Percentiles rank a stretch among this genome's conserved stretches.
Evolutionary conservation across 108 stramenopile species (phyloP).

Genomic region (Pelagomonas calceolata): DNA sequence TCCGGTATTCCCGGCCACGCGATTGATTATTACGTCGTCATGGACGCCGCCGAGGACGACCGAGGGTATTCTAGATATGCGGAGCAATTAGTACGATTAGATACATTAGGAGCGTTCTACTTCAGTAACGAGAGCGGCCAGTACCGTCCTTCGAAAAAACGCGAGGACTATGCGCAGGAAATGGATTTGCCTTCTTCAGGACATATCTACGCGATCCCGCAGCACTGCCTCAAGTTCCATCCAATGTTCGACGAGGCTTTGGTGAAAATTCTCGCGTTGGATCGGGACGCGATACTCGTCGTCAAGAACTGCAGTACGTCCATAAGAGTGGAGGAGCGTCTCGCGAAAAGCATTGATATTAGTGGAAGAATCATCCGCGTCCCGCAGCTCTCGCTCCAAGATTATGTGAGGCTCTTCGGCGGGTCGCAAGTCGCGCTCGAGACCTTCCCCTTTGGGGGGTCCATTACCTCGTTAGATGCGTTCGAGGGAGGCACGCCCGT

Average conservation of each 20-base stretch:
- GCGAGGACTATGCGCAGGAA: not conserved
- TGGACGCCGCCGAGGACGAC: not conserved
- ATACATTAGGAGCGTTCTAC: not conserved
- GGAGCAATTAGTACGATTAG: constrained; percentile 5
- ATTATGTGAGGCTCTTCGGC: constrained; percentile 3
- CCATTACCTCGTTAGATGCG: not conserved
- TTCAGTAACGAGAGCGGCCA: not conserved
- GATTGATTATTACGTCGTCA: constrained; percentile 11
- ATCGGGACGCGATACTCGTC: not conserved
- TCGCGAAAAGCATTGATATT: not conserved
- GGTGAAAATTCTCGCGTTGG: not conserved
- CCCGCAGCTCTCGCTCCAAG: not conserved
- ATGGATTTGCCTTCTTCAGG: not conserved
- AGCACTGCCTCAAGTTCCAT: constrained; percentile 8
- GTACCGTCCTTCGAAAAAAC: not conserved
- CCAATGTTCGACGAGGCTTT: constrained; percentile 6
- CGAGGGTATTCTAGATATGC: not conserved
- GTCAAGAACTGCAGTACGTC: not conserved
- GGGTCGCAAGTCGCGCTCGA: constrained; percentile 11
- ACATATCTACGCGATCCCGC: constrained; percentile 2
- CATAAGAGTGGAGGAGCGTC: not conserved
- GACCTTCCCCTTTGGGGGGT: constrained; percentile 14
- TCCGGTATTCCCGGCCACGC: not conserved
- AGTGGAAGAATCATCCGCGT: not conserved
- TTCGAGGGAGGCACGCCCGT: not conserved